Base-by-base conservation (phyloP, 2,329 filamentous ascomycete genomes). In the Hymenoscyphus occultus region DNA sequence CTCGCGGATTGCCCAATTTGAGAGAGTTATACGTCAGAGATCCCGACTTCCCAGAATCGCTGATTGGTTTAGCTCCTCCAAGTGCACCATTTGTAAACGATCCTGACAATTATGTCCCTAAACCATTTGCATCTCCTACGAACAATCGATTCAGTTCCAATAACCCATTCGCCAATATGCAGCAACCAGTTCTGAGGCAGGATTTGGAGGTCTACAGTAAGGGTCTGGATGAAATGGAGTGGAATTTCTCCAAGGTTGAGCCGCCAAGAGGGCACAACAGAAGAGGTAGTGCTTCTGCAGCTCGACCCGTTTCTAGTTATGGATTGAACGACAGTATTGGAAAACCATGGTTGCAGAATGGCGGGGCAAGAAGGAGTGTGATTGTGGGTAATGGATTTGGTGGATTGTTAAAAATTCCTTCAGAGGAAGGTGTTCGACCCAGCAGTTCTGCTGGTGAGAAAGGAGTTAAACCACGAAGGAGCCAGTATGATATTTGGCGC, bases 11-110 rank as follows among this genome's bases (percentile, higher is more conserved):
- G 7, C 92, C 93, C 0, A 85, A 84, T 42, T 82, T 98, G 9
- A 83, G 83, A 42, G 85, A 88, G 28, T 84, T 98, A 7, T 97
- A 96, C 75, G 94, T 97, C 19, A 90, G 92, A 60, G 93, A 97
- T 72, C 86, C 90, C 32, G 83, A 86, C 60, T 97, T 98, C 75
- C 88, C 93, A 1, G 92, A 96, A 70, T 84, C 89, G 12, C 85
- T 97, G 5, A 83, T 93, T 12, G 75, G 72, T 14, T 82, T 94
- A 6, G 85, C 88, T 1, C 90, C 90, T 1, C 89, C 91, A 2
- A 81, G 80, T 1, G 80, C 82, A 6, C 77, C 82, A 0, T 86
- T 84, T 67, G 81, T 80, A 28, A 70, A 65, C 13, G 77, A 79
- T 66, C 68, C 70, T 7, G 71, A 73, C 56, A 72, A 70, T 42